phyloP scores from a whole-genome alignment of 768 basidiomycete species.

The Floccularia luteovirens region DNA sequence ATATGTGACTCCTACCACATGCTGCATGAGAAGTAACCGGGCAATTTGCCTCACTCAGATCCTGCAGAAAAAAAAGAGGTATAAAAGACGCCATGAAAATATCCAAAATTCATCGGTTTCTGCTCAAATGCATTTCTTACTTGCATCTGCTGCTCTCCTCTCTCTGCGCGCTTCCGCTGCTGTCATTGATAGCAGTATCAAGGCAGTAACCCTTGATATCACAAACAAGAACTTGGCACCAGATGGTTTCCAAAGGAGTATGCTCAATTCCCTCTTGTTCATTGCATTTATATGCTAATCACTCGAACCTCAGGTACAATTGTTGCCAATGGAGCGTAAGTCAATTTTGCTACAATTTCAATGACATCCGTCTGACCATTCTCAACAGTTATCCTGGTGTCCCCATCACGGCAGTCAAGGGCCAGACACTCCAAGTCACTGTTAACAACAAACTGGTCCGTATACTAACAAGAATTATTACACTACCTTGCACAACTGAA shows the following conservation, averaged over 20 bases:
- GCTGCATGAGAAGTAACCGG: no score
- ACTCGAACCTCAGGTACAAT: not conserved
- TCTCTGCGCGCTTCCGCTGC: not conserved
- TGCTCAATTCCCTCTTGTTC: not conserved
- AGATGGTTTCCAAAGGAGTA: slow-evolving; percentile 14
- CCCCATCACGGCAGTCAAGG: slow-evolving; percentile 9
- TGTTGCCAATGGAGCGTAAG: not conserved
- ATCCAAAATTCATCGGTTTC: no score
- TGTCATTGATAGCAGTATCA: no score
- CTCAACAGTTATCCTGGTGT: slow-evolving; percentile 6
- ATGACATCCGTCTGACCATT: not conserved
- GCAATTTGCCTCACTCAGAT: no score
- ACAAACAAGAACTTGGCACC: slow-evolving; percentile 10
- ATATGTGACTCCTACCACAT: no score
- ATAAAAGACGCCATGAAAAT: no score
- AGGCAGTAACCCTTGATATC: slow-evolving; percentile 10
- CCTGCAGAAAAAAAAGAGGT: no score
- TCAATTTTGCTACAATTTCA: not conserved
- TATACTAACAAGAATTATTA: not conserved
- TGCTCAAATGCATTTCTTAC: not conserved
- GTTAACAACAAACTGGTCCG: slow-evolving; percentile 10
- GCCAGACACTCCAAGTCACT: slow-evolving; percentile 7
- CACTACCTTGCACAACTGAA: not conserved
- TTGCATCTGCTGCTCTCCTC: not conserved
- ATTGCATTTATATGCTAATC: not conserved